Evolutionary conservation across 305 asterid genomes (phyloP).

Genomic region (Petunia hybrid): DNA sequence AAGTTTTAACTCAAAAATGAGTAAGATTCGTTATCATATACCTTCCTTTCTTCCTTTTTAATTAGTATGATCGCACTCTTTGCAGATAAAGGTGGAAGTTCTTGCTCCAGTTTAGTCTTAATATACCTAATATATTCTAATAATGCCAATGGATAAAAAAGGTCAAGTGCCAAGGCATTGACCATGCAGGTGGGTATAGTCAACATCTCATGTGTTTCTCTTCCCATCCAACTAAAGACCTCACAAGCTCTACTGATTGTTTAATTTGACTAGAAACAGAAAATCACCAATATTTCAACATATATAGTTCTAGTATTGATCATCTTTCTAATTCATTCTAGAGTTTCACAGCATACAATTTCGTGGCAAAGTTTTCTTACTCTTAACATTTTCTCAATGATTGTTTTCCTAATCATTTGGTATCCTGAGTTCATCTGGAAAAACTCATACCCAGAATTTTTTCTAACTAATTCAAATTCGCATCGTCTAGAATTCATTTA

Average conservation of each 20-base stretch:
- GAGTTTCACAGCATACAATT: background rate
- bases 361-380: background rate
- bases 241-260: background rate
- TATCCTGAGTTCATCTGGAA: too few species aligned
- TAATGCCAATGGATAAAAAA: background rate
- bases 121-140: background rate
- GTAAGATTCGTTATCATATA: too few species aligned
- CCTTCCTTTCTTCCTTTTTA: background rate
- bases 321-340: slow-evolving; percentile 20
- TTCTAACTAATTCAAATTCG: too few species aligned
- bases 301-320: background rate
- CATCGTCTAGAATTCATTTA: too few species aligned
- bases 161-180: background rate
- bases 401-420: too few species aligned
- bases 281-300: background rate
- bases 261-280: background rate
- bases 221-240: background rate
- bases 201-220: background rate
- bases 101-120: background rate
- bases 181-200: background rate
- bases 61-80: background rate
- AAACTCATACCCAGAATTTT: too few species aligned
- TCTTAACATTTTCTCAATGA: background rate
- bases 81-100: too few species aligned
- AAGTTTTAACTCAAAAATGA: too few species aligned